Evolutionary conservation across 768 basidiomycete genomes (phyloP).

Genomic region (Lepiota brunneoincarnata): DNA sequence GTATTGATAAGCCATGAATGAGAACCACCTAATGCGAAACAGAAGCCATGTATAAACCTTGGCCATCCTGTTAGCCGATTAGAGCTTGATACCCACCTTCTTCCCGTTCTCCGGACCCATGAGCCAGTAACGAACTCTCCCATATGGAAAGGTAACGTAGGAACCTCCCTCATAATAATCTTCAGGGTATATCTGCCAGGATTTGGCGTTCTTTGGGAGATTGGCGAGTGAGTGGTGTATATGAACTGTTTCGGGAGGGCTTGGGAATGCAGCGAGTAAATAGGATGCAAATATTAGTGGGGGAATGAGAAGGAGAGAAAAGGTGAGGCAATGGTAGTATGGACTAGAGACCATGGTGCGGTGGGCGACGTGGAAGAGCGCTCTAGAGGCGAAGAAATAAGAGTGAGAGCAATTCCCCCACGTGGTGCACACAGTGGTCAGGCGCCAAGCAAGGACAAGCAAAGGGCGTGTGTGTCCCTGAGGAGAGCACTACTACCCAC

Average conservation of each 20-base stretch:
- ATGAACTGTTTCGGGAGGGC: conserved; percentile 46
- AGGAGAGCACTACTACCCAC: no score
- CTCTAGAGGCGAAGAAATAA: conserved; percentile 3
- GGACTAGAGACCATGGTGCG: conserved; percentile 32
- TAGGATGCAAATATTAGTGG: conserved; percentile 59
- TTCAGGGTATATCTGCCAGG: conserved; percentile 74
- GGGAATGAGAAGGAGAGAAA: conserved; percentile 57
- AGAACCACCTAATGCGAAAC: conserved; percentile 54
- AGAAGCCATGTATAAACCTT: not conserved
- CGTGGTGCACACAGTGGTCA: no score
- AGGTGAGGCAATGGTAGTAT: conserved; percentile 43
- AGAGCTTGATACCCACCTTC: conserved; percentile 42
- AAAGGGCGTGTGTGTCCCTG: no score
- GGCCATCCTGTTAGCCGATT: not conserved
- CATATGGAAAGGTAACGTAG: conserved; percentile 65
- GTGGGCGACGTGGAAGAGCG: conserved; percentile 13
- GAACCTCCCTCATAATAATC: conserved; percentile 62
- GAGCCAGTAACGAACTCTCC: conserved; percentile 75
- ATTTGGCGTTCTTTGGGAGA: conserved; percentile 49
- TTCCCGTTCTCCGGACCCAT: conserved; percentile 66
- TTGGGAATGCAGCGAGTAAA: conserved; percentile 64
- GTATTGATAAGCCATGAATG: conserved; percentile 76
- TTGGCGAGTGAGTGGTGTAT: conserved; percentile 60
- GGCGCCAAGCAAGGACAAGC: no score
- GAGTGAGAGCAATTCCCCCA: not conserved